Base-by-base conservation (phyloP, 2,329 filamentous ascomycete species). In the Emergomyces orientalis region DNA sequence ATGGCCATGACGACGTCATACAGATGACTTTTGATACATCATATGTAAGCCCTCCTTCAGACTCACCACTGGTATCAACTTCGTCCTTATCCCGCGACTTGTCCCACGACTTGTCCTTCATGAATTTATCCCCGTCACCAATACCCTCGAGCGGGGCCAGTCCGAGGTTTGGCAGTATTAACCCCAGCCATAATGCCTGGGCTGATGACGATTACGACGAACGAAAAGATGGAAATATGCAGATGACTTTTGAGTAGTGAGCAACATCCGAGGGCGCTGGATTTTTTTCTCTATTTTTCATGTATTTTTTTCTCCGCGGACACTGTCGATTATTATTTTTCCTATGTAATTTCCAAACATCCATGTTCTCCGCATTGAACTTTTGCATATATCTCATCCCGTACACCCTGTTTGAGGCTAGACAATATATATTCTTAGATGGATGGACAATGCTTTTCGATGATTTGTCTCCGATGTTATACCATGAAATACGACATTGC, bases 1-100 rank as follows among this genome's bases (percentile, higher is more conserved):
- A 41, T 30, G 22, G 6, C 25, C 25, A 67, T 19, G 71, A 77
- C 55, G 73, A 76, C 47, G 69, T 72, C 27, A 59, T 89, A 7
- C 81, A 86, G 67, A 88, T 91, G 87, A 87, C 86, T 1, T 91
- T 91, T 73, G 88, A 90, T 71, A 85, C 84, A 9, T 79, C 82
- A 1, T 88, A 83, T 67, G 74, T 81, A 49, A 79, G 80, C 63
- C 47, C 61, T 54, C 45, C 59, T 11, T 52, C 58, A 49, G 22
- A 25, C 25, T 47, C 45, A 60, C 45, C 49, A 25, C 45, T 22
- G n/a, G 9, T 11, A 27, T 25, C 41, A 8, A 3, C 59, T 7
- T 51, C 45, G n/a, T 43, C 59, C 11, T 17, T 39, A 41, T 34
- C 49, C 5, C 32, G 14, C 30, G 30, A 51, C 32, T 41, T 52